A percentile compares a stretch with the other conserved stretches of the same genome.
phyloP scores from a whole-genome alignment of 2,329 filamentous ascomycete species.

The Pseudopyrenochaeta lycopersici region DNA sequence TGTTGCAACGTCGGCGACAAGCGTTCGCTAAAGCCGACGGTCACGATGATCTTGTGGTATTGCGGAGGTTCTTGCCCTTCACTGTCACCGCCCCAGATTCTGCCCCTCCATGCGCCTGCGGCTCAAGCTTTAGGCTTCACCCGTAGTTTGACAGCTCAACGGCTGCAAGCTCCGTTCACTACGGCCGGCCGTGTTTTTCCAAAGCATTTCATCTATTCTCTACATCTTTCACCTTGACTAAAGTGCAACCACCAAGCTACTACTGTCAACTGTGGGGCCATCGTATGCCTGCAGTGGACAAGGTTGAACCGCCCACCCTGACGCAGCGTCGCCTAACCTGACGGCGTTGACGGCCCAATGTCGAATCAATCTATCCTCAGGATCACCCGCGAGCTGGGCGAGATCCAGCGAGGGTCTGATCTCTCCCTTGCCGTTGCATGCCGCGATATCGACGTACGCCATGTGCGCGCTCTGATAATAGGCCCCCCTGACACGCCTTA shows the following conservation, averaged over 20 bases:
- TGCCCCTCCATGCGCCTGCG: constrained; percentile 24
- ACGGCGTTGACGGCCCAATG: constrained; percentile 56
- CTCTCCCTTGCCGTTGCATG: constrained; percentile 89
- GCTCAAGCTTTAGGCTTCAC: constrained; percentile 13
- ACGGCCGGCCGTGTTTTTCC: background rate
- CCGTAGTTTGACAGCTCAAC: constrained; percentile 9
- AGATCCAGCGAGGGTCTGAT: constrained; percentile 84
- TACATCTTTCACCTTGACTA: background rate
- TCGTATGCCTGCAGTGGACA: background rate
- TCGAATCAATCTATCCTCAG: constrained; percentile 88
- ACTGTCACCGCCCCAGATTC: constrained; percentile 12
- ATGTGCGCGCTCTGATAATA: constrained; percentile 86
- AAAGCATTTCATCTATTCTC: background rate
- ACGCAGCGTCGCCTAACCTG: constrained; percentile 2
- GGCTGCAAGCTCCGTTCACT: constrained; percentile 4
- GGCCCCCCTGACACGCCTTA: constrained; percentile 95
- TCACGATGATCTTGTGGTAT: background rate
- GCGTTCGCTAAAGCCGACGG: background rate
- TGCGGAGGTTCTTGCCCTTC: background rate
- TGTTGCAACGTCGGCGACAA: background rate
- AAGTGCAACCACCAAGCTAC: background rate
- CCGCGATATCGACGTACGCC: constrained; percentile 86
- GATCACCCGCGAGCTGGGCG: constrained; percentile 86
- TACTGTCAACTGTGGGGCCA: background rate
- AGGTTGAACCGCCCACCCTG: background rate